Base-by-base conservation (phyloP, 1,284 basidiomycete species). In the Melampsora larici-populina region DNA sequence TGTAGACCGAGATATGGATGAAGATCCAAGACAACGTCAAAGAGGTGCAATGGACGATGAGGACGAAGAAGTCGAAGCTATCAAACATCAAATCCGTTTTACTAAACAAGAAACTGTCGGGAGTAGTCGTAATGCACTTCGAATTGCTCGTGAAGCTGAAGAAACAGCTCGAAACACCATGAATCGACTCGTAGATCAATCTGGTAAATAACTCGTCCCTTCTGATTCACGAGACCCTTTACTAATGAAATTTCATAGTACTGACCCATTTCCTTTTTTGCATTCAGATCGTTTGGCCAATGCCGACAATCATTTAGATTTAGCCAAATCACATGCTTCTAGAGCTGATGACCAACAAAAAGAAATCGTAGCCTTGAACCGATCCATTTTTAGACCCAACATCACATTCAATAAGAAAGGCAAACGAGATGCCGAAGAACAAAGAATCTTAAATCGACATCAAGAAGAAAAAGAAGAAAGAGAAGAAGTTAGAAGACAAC, bases 251-350 rank as follows among this genome's bases (percentile, higher is more conserved):
- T 13, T 13, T 1, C 0, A 24, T 15, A n/a, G 24, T 65, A n/a
- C n/a, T 31, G 7, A 33, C 18, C 15, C 26, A 43, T 62, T 67
- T 71, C 18, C 70, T 26, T 9, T 49, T 49, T 26, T 60, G n/a
- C 18, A 29, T 58, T n/a, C n/a, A 86, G 86, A 87, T 79, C 83
- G 85, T 83, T 88, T 99, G 79, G 96, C 93, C 69, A 94, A 95
- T 84, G 97, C 96, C 21, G 96, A 99, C 84, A 91, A 94, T 79
- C 92, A 98, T 85, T 88, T 99, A 78, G 97, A 99, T 83, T 89
- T 97, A 77, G 88, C 95, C 79, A 98, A 94, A 86, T 91, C 92
- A 17, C 91, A 97, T 85, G 91, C 93, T 33, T 86, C 88, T 70
- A 90, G 93, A 6, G 96, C 97, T 24, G 92, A 92, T 80, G 97